Conservation (phyloP, 129 eudicot genomes). For the Ambrosia artemisiifolia region DNA sequence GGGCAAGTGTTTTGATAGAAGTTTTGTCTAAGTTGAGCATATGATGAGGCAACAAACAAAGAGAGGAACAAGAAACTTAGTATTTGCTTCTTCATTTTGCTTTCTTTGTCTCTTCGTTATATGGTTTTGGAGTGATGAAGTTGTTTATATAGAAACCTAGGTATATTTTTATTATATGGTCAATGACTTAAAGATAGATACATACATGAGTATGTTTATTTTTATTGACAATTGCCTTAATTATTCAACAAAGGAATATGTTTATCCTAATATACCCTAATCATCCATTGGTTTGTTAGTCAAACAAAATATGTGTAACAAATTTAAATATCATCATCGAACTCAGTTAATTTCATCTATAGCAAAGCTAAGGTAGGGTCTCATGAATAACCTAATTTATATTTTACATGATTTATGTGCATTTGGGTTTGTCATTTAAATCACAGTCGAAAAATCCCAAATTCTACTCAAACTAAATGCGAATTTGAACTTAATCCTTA, state of each 20-base stretch:
- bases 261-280: neutral
- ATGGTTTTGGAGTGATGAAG: constrained; percentile 16
- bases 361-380: too few relatives aligned
- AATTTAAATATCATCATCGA: too few relatives aligned
- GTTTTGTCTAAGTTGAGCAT: constrained; percentile 54
- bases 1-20: constrained; percentile 69
- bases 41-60: constrained; percentile 29
- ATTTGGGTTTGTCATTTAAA: too few relatives aligned
- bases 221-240: neutral
- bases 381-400: too few relatives aligned
- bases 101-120: constrained; percentile 8
- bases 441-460: too few relatives aligned
- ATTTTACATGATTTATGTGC: too few relatives aligned
- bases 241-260: constrained; percentile 2
- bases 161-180: neutral
- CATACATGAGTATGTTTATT: neutral
- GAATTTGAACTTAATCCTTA: too few relatives aligned
- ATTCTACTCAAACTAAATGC: too few relatives aligned
- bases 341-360: too few relatives aligned
- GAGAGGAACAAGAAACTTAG: constrained; percentile 30
- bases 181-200: neutral
- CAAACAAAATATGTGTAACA: constrained; percentile 9
- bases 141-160: constrained; percentile 11
- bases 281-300: constrained; percentile 8
- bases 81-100: constrained; percentile 27